phyloP scores from a whole-genome alignment of 2,329 filamentous ascomycete genomes.

The Colletotrichum abscissum region DNA sequence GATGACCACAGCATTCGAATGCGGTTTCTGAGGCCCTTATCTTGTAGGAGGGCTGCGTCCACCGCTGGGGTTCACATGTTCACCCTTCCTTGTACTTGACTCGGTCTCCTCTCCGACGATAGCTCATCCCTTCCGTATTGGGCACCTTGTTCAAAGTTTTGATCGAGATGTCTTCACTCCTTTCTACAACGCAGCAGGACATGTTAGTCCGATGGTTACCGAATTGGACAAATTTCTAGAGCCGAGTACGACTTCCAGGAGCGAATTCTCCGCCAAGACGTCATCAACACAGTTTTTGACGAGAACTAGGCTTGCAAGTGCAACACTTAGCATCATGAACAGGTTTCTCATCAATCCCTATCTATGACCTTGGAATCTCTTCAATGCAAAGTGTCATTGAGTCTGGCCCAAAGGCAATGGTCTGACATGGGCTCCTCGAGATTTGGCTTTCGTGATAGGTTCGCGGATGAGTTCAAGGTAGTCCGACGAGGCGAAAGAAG shows the following conservation, averaged over 20 bases:
- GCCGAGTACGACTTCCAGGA: background rate
- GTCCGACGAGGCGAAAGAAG: background rate
- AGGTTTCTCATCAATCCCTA: background rate
- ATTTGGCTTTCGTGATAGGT: background rate
- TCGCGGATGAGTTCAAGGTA: background rate
- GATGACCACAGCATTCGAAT: slow-evolving; percentile 8
- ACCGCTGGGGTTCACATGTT: background rate
- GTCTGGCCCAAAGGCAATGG: background rate
- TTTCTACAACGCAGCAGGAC: background rate
- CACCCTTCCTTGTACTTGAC: background rate
- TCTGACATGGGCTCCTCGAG: background rate
- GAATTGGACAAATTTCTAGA: background rate
- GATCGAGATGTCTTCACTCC: background rate
- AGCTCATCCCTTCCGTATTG: background rate
- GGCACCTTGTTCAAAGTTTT: background rate
- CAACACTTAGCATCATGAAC: background rate
- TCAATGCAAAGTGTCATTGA: background rate
- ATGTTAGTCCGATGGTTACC: background rate
- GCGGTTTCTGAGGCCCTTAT: background rate
- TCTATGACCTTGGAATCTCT: background rate
- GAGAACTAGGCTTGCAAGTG: background rate
- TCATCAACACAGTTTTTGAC: background rate
- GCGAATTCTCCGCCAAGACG: background rate
- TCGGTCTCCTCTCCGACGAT: background rate
- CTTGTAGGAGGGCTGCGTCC: background rate